A percentile compares a stretch with the other conserved stretches of the same genome.
These are phyloP conservation scores for Capillidium heterosporum DNA, from an alignment of 371 early-diverging fungal genomes.

Conservation along the genomic window DNA sequence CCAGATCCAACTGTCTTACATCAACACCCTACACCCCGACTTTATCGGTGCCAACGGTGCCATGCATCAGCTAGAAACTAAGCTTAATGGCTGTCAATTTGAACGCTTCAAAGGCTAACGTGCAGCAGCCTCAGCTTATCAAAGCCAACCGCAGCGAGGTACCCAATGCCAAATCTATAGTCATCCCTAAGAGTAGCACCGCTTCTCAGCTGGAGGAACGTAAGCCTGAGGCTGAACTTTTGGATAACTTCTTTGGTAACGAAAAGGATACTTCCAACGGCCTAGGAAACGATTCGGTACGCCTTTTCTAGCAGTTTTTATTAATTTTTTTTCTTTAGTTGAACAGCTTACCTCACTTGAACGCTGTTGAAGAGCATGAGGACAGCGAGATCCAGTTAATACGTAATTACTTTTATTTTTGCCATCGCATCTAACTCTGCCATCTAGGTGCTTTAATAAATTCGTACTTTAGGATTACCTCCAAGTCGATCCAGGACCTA, in stretches of 20 bases:
- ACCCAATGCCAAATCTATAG: background rate
- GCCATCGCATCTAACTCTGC: background rate
- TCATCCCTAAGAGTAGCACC: background rate
- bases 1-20: slow-evolving; percentile 70
- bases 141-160: background rate
- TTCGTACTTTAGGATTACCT: slow-evolving; percentile 71
- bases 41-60: slow-evolving; percentile 66
- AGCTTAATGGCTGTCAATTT: slow-evolving; percentile 23
- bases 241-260: slow-evolving; percentile 62
- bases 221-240: slow-evolving; percentile 33
- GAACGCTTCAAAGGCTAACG: slow-evolving; percentile 10
- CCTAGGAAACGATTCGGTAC: slow-evolving; percentile 8
- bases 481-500: slow-evolving; percentile 68
- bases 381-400: slow-evolving; percentile 67
- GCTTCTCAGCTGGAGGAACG: slow-evolving; percentile 5
- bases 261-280: slow-evolving; percentile 6
- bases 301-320: slow-evolving; percentile 8
- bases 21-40: slow-evolving; percentile 86
- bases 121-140: background rate
- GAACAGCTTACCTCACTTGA: slow-evolving; percentile 17
- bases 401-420: slow-evolving; percentile 19
- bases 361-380: slow-evolving; percentile 41
- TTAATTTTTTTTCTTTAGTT: slow-evolving; percentile 20
- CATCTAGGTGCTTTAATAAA: slow-evolving; percentile 39
- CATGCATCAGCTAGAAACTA: slow-evolving; percentile 31